Conservation (phyloP, 2,329 filamentous ascomycete species). For the Colletotrichum musae region DNA sequence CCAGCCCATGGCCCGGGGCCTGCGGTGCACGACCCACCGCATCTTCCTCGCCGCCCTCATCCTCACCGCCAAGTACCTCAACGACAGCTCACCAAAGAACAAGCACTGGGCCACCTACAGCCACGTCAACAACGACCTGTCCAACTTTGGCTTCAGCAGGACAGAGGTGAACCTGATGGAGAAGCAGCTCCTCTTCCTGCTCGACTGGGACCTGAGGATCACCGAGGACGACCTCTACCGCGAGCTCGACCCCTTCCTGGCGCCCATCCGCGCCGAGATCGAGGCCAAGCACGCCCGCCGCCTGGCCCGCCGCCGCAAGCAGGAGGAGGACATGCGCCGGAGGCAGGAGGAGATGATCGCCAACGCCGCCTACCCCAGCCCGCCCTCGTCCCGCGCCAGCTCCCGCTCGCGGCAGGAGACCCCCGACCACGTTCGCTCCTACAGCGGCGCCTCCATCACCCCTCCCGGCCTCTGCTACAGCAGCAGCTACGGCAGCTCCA, state of each 20-base stretch:
- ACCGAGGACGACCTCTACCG: constrained; percentile 87
- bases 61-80: constrained; percentile 94
- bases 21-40: constrained; percentile 95
- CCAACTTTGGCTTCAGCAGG: constrained; percentile 89
- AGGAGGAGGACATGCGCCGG: constrained; percentile 54
- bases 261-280: constrained; percentile 80
- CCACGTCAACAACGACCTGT: constrained; percentile 74
- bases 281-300: constrained; percentile 65
- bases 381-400: constrained; percentile 61
- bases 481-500: constrained; percentile 53
- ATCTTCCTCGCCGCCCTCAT: constrained; percentile 95
- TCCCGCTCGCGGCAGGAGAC: constrained; percentile 57
- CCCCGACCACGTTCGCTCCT: constrained; percentile 57
- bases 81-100: constrained; percentile 99
- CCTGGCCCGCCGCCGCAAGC: constrained; percentile 64
- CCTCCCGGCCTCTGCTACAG: constrained; percentile 64
- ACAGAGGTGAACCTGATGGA: constrained; percentile 99
- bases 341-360: constrained; percentile 54
- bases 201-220: constrained; percentile 95
- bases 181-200: constrained; percentile 94
- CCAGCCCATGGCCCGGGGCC: constrained; percentile 94
- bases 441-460: constrained; percentile 54
- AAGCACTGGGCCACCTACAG: constrained; percentile 99
- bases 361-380: constrained; percentile 58
- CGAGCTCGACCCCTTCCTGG: constrained; percentile 90